Evolutionary conservation across 495 filamentous ascomycete species (phyloP), one percentile per base, ranked within the genome.

Genomic region (Durotheca rogersii): DNA sequence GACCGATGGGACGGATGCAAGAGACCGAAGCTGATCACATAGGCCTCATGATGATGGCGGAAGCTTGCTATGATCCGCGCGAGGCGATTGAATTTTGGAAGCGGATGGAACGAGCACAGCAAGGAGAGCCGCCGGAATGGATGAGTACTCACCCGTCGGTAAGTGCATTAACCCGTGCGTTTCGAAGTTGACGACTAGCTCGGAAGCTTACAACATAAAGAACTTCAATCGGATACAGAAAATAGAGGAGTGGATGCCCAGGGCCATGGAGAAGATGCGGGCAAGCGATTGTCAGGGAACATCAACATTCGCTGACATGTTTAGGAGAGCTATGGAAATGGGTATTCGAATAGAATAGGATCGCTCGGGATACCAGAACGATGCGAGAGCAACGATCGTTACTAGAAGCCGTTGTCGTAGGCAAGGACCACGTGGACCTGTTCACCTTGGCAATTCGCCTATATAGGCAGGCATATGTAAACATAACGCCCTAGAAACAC

Each of bases 111-210:
- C 64, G 76, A 44, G 70, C 69, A n/a, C 67, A 83, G 36, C 67
- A 83, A 59, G 56, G 58, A 27, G 69, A 74, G 35, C 75, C 80
- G 16, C 89, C 88, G 1, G 84, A 93, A 62, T 88, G 90, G 68
- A 66, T 95, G 63, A 90, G 86, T 19, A 95, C 91, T 14, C 91
- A 95, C 74, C 90, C 91, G 23, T 82, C 85, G 46, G 84, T 87
- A 76, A 49, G 79, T 69, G 41, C 14, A 37, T 21, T 27, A 39
- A 35, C 12, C 25, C 9, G 14, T 47, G 18, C 2, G 19, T 14
- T 6, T n/a, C 15, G 5, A 19, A 15, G 36, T 16, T 10, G 10
- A 15, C n/a, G 7, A 12, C 9, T 11, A 12, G n/a, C 40, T 1
- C 7, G 4, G 9, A 41, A 44, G 41, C 62, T 66, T 21, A 56